phyloP scores from a whole-genome alignment of 2,329 filamentous ascomycete genomes.

The Fusarium fujikuroi region DNA sequence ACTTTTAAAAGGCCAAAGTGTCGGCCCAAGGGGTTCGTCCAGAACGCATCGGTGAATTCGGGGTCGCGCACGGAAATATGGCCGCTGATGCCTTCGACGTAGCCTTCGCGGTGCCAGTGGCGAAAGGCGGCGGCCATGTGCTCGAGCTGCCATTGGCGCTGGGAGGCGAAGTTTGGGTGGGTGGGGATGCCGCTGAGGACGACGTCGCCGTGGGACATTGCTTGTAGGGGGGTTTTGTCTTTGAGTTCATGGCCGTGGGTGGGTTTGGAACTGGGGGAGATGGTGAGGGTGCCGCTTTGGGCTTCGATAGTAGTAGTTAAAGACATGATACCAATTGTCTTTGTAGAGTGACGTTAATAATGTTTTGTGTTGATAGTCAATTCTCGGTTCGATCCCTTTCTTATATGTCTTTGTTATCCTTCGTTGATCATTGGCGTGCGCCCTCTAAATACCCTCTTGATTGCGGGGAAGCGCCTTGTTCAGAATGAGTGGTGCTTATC shows the following conservation, averaged over 20 bases:
- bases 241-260: slow-evolving; percentile 39
- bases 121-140: slow-evolving; percentile 76
- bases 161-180: slow-evolving; percentile 37
- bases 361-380: accelerated
- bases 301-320: neutral
- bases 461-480: slow-evolving; percentile 7
- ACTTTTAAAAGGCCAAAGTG: slow-evolving; percentile 75
- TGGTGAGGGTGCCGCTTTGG: slow-evolving; percentile 7
- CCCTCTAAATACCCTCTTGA: slow-evolving; percentile 23
- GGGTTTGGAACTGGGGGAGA: slow-evolving; percentile 11
- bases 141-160: slow-evolving; percentile 55
- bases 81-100: slow-evolving; percentile 74
- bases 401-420: neutral
- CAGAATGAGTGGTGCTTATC: neutral
- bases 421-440: slow-evolving; percentile 2
- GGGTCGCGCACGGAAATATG: slow-evolving; percentile 75
- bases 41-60: slow-evolving; percentile 68
- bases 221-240: slow-evolving; percentile 40
- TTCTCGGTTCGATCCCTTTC: accelerated
- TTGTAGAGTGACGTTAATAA: too few relatives aligned
- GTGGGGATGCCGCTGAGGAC: slow-evolving; percentile 41
- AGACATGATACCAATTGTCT: neutral
- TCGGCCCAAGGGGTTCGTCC: slow-evolving; percentile 72
- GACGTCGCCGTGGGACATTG: slow-evolving; percentile 43
- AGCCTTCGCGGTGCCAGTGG: slow-evolving; percentile 72